Evolutionary conservation across 2,329 filamentous ascomycete species (phyloP).

Genomic region (Alternaria hordeiaustralica): DNA sequence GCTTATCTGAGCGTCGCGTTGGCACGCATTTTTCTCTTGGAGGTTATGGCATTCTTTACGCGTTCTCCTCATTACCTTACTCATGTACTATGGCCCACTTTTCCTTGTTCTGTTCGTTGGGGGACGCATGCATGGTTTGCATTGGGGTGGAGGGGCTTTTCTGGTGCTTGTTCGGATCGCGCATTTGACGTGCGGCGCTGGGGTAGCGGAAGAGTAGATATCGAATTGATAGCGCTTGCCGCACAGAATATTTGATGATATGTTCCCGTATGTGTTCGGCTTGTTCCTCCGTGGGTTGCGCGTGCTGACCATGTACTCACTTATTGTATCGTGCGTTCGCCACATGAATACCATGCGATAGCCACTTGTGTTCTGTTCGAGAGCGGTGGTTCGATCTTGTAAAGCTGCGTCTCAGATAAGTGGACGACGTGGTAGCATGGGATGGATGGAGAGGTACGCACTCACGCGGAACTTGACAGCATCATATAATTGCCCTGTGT

Average conservation of each 20-base stretch:
- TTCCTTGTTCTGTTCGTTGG: neutral
- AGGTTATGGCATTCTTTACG: neutral
- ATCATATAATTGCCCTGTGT: too few relatives aligned
- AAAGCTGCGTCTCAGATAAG: too few relatives aligned
- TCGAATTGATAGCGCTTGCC: neutral
- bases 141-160: neutral
- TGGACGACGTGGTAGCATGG: too few relatives aligned
- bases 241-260: neutral
- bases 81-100: slow-evolving; percentile 6
- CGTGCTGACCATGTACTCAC: too few relatives aligned
- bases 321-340: too few relatives aligned
- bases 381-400: too few relatives aligned
- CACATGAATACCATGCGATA: too few relatives aligned
- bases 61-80: neutral
- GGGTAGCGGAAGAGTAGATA: neutral
- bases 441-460: too few relatives aligned
- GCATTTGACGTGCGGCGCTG: neutral
- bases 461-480: too few relatives aligned
- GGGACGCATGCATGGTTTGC: neutral
- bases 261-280: too few relatives aligned
- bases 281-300: too few relatives aligned
- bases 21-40: neutral
- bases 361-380: too few relatives aligned
- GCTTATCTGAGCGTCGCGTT: neutral
- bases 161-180: neutral